phyloP scores from a whole-genome alignment of 768 basidiomycete genomes.

The Suillus hirtellus region DNA sequence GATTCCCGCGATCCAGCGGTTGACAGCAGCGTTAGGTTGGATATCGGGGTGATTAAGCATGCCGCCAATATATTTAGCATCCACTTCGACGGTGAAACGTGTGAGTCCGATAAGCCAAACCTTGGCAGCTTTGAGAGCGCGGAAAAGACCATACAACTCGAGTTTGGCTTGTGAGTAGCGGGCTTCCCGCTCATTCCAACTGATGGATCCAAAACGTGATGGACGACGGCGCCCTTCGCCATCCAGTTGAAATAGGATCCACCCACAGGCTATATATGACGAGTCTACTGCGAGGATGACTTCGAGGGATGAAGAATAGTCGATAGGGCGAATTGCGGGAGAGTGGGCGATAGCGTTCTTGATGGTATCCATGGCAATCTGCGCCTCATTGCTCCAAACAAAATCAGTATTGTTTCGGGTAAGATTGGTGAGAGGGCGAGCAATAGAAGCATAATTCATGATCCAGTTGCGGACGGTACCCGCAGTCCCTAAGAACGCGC shows the following conservation, averaged over 20 bases:
- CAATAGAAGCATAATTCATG: too few species aligned
- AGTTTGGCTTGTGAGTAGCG: constrained; percentile 41
- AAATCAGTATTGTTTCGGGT: too few species aligned
- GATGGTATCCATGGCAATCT: too few species aligned
- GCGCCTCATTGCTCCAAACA: too few species aligned
- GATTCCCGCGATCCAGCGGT: too few species aligned
- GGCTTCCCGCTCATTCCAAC: constrained; percentile 15
- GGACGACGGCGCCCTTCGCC: constrained; percentile 21
- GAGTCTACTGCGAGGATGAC: constrained; percentile 42
- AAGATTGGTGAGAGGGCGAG: too few species aligned
- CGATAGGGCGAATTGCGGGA: constrained; percentile 33
- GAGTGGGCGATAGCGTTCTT: constrained; percentile 5
- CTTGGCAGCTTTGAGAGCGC: constrained; percentile 31
- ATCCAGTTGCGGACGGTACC: too few species aligned
- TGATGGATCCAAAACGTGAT: constrained; percentile 36
- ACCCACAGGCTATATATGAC: constrained; percentile 36
- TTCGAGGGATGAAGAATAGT: constrained; percentile 28
- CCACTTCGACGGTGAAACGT: constrained; percentile 25
- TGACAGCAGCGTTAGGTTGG: too few species aligned
- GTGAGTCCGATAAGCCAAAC: constrained; percentile 31
- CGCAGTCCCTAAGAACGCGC: too few species aligned
- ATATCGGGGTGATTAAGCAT: too few species aligned
- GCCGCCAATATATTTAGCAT: too few species aligned
- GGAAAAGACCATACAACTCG: constrained; percentile 40
- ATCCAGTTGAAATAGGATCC: constrained; percentile 36